Conservation (phyloP, 495 filamentous ascomycete genomes). For the Penicillium samsonianum region DNA sequence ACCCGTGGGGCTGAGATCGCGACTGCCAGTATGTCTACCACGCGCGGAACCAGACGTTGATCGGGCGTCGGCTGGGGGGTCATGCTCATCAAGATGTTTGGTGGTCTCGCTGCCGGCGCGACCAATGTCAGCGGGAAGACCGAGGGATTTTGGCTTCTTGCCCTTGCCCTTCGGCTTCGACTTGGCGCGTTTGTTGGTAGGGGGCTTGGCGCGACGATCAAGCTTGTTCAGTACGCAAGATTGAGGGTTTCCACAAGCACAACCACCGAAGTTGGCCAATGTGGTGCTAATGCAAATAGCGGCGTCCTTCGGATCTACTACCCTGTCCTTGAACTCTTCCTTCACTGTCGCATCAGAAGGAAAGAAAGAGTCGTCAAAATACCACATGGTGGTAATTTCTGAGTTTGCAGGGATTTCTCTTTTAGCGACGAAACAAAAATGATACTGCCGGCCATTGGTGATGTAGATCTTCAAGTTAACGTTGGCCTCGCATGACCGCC, state of each 20-base stretch:
- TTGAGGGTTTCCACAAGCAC: constrained; percentile 68
- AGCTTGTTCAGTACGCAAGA: constrained; percentile 74
- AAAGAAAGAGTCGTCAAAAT: constrained; percentile 51
- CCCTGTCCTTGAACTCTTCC: constrained; percentile 33
- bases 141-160: constrained; percentile 55
- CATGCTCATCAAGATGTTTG: constrained; percentile 52
- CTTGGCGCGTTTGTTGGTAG: constrained; percentile 42
- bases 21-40: constrained; percentile 70
- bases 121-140: constrained; percentile 75
- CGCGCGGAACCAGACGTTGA: constrained; percentile 74
- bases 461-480: constrained; percentile 78
- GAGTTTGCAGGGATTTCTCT: constrained; percentile 63
- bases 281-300: constrained; percentile 67
- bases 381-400: constrained; percentile 70
- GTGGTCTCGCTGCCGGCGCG: constrained; percentile 75
- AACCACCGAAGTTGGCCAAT: constrained; percentile 83
- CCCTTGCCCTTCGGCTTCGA: constrained; percentile 49
- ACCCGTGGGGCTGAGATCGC: constrained; percentile 71
- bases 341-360: constrained; percentile 51
- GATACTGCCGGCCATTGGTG: constrained; percentile 71
- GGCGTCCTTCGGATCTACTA: constrained; percentile 47
- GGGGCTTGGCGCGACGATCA: constrained; percentile 55
- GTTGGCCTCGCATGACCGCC: constrained; percentile 88
- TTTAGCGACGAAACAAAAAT: constrained; percentile 86
- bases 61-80: constrained; percentile 51